Evolutionary conservation across 106 monocot genomes (phyloP).

Genomic region (Apostasia shenzhenica): DNA sequence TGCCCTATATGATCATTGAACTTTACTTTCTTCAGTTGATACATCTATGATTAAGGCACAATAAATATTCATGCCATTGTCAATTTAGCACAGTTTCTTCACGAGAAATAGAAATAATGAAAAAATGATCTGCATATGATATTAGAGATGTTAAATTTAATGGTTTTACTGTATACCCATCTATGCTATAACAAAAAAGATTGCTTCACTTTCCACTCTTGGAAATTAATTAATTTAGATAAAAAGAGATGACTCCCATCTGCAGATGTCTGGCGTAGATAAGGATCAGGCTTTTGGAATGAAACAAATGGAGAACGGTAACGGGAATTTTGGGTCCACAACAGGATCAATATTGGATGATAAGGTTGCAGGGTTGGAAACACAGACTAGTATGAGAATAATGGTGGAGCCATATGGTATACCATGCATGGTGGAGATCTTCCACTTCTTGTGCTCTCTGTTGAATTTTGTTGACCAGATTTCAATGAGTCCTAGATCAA

Average conservation of each 20-base stretch:
- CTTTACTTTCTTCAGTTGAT: too few species aligned
- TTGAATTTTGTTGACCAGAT: constrained; percentile 67
- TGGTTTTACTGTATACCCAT: too few species aligned
- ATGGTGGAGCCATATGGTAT: constrained; percentile 61
- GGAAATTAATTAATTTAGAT: too few species aligned
- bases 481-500: constrained; percentile 39
- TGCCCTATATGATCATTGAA: too few species aligned
- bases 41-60: too few species aligned
- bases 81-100: too few species aligned
- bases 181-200: too few species aligned
- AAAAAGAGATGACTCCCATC: background rate
- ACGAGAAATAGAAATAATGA: too few species aligned
- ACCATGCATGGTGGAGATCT: constrained; percentile 82
- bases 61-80: too few species aligned
- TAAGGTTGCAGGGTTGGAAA: constrained; percentile 6
- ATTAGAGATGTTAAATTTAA: too few species aligned
- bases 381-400: constrained; percentile 9
- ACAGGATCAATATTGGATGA: constrained; percentile 20
- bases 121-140: too few species aligned
- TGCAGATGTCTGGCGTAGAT: constrained; percentile 42
- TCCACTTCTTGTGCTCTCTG: constrained; percentile 77
- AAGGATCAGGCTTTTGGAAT: constrained; percentile 43
- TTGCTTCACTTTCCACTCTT: too few species aligned
- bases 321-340: constrained; percentile 17
- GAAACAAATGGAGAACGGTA: constrained; percentile 57